Evolutionary conservation across 2,329 filamentous ascomycete species (phyloP), one percentile per base, ranked within the genome.

Genomic region (Pseudogymnoascus sp.): DNA sequence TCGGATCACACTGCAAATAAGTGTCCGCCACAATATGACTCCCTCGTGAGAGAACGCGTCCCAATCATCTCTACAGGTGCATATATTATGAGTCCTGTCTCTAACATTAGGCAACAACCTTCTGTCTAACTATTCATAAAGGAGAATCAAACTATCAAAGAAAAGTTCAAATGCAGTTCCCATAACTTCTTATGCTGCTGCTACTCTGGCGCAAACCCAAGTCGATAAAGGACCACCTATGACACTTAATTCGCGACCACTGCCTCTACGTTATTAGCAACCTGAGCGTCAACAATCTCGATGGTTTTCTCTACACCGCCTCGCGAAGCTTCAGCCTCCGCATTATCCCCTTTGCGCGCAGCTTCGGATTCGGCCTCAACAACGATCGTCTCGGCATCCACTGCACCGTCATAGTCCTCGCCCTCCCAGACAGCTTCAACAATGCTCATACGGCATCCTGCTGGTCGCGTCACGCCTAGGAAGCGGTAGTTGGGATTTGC

Each of bases 381-480:
- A 1, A 6, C 59, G 17, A 60, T 15, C 19, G 59, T 13, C 33
- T 26, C 46, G 4, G 46, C 10, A 56, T 56, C 46, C n/a, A 31
- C 46, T 33, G 4, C n/a, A 31, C 26, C 65, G 2, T 62, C 67
- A 64, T 63, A 70, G 62, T 70, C 68, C 63, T 70, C 67, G 0
- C 70, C 72, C 42, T 73, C 70, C 80, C 80, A 82, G 17, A 80
- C 75, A 9, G 79, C 79, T 65, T 82, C 80, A 19, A 82, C 70
- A 21, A 82, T 72, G 60, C 77, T 79, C 79, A 81, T 81, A 50
- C 78, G 72, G 66, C 77, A 80, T 2, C 75, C 76, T 15, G 75
- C 69, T 1, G 71, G 71, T 62, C 78, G 75, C 7, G 69, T 76
- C 2, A 79, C 76, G 1, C 79, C 78, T 70, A 75, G 74, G 63